Conservation (phyloP, 371 early-diverging fungal genomes). For the Mortierella sp. region DNA sequence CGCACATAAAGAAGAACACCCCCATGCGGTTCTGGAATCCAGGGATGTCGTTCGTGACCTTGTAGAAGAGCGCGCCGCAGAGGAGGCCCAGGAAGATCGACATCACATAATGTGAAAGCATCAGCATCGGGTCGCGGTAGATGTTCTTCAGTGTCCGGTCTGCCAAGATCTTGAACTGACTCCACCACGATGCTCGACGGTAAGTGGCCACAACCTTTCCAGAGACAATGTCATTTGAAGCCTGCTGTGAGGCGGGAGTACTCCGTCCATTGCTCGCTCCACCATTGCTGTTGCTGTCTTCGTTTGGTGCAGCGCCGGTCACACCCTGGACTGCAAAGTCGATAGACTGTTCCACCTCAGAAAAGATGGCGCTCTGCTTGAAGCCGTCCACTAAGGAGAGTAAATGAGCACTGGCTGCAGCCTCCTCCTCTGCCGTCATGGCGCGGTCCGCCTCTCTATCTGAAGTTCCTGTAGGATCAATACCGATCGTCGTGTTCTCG, state of each 20-base stretch:
- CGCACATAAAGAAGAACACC: slow-evolving; percentile 89
- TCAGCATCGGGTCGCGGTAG: slow-evolving; percentile 90
- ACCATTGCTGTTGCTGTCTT: slow-evolving; percentile 2
- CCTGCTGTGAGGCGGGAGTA: background rate
- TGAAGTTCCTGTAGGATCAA: slow-evolving; percentile 18
- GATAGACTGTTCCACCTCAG: slow-evolving; percentile 62
- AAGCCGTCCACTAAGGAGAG: slow-evolving; percentile 61
- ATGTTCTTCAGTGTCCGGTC: slow-evolving; percentile 89
- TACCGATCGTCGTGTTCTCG: slow-evolving; percentile 25
- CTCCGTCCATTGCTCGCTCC: slow-evolving; percentile 11
- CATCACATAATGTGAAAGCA: slow-evolving; percentile 88
- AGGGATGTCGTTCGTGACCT: slow-evolving; percentile 84
- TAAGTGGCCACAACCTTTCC: slow-evolving; percentile 53
- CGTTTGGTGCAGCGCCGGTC: background rate
- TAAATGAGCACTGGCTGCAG: slow-evolving; percentile 61
- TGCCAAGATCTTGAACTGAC: slow-evolving; percentile 85
- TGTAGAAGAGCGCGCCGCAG: slow-evolving; percentile 88
- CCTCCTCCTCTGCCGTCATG: slow-evolving; percentile 19
- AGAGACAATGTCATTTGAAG: slow-evolving; percentile 4
- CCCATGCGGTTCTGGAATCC: slow-evolving; percentile 95
- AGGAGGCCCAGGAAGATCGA: slow-evolving; percentile 82
- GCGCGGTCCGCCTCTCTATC: slow-evolving; percentile 23
- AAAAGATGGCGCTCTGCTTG: slow-evolving; percentile 60
- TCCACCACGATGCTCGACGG: slow-evolving; percentile 74
- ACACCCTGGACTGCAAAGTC: slow-evolving; percentile 56